These are phyloP conservation scores for Bipolaris bicolor DNA, from an alignment of 2,329 filamentous ascomycete genomes.

Conservation along the genomic window DNA sequence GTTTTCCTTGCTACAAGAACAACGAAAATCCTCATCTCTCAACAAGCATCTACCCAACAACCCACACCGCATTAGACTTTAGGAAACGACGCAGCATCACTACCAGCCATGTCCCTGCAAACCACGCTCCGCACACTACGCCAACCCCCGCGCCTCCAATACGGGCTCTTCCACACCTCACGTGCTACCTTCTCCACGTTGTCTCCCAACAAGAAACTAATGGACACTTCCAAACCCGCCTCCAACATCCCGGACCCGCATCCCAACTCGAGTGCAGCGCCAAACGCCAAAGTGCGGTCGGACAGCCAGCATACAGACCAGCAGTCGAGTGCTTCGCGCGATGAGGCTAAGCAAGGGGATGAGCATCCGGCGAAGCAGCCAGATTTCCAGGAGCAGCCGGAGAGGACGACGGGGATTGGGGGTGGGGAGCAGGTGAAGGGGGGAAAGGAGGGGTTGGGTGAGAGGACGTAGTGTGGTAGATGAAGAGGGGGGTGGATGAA, in stretches of 20 bases:
- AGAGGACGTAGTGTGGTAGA: constrained; percentile 17
- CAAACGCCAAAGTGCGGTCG: constrained; percentile 29
- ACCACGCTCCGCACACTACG: constrained; percentile 11
- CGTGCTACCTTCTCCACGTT: background rate
- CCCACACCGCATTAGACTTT: background rate
- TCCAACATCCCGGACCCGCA: constrained; percentile 29
- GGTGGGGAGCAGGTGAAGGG: constrained; percentile 37
- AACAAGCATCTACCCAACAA: background rate
- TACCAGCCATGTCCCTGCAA: background rate
- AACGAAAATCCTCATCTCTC: too few species aligned
- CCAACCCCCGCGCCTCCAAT: constrained; percentile 3
- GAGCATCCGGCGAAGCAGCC: constrained; percentile 50
- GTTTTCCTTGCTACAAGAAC: too few species aligned
- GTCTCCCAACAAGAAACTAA: constrained; percentile 14
- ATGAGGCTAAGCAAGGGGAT: constrained; percentile 36
- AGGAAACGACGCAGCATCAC: background rate
- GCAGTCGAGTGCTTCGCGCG: constrained; percentile 41
- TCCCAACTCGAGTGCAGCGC: constrained; percentile 29
- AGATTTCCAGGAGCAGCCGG: constrained; percentile 41
- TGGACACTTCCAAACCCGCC: constrained; percentile 24
- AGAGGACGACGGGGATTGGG: constrained; percentile 44
- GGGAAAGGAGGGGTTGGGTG: constrained; percentile 40
- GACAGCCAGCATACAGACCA: constrained; percentile 36
- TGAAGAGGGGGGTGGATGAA: background rate
- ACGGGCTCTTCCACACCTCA: background rate